These are phyloP conservation scores for Thalassia testudinum DNA, from an alignment of 116 monocot species.

Conservation along the genomic window DNA sequence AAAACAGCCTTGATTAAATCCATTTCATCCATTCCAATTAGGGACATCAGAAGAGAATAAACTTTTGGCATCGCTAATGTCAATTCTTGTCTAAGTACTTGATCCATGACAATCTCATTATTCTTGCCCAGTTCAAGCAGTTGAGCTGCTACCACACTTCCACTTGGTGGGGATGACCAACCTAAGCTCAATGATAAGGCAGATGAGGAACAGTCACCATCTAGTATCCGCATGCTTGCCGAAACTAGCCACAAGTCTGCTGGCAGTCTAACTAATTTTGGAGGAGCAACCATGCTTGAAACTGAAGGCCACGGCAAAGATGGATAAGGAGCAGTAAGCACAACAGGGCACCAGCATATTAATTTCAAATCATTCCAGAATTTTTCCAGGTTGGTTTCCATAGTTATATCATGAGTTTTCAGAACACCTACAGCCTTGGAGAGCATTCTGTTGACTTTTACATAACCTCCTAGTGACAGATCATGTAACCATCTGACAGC, in stretches of 20 bases:
- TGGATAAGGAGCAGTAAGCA: conserved; percentile 52
- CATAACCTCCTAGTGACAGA: conserved; percentile 15
- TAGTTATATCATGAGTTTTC: conserved; percentile 18
- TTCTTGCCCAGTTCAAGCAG: conserved; percentile 97
- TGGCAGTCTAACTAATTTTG: conserved; percentile 65
- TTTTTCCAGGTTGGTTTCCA: conserved; percentile 45
- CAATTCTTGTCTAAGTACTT: conserved; percentile 74
- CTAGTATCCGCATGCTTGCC: conserved; percentile 90
- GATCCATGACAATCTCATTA: conserved; percentile 88
- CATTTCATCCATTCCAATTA: conserved; percentile 95
- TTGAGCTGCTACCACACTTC: conserved; percentile 87
- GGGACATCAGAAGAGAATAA: conserved; percentile 55
- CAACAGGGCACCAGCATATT: conserved; percentile 97
- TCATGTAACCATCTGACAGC: conserved; percentile 53
- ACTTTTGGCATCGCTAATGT: conserved; percentile 84
- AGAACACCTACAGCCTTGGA: conserved; percentile 26
- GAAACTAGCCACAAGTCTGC: conserved; percentile 94
- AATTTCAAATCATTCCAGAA: conserved; percentile 89
- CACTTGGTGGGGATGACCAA: conserved; percentile 82
- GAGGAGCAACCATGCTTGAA: conserved; percentile 88
- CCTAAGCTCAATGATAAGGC: conserved; percentile 55
- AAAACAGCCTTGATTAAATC: conserved; percentile 92
- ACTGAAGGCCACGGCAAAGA: conserved; percentile 88
- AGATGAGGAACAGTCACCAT: conserved; percentile 86
- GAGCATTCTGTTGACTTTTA: conserved; percentile 30